Evolutionary conservation across 345 rosid species (phyloP).

Genomic region (Populus alba): DNA sequence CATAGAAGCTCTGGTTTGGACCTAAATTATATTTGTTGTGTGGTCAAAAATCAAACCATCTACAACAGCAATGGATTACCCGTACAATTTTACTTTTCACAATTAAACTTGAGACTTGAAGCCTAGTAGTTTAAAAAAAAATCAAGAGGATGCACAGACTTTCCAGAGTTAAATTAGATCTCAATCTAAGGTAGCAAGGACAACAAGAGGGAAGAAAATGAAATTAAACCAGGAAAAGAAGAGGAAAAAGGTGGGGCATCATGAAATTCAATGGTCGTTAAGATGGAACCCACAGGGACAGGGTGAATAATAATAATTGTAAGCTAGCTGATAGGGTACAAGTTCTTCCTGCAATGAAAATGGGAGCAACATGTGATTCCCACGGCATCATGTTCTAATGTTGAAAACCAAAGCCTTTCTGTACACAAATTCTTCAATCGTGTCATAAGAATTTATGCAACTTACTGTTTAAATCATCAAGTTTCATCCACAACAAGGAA

Average conservation of each 20-base stretch:
- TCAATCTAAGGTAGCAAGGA: too few relatives aligned
- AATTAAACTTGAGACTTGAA: too few relatives aligned
- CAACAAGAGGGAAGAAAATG: neutral
- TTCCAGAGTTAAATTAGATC: too few relatives aligned
- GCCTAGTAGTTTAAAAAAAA: too few relatives aligned
- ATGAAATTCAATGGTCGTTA: neutral
- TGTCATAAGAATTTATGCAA: constrained; percentile 23
- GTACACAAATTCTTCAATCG: constrained; percentile 8
- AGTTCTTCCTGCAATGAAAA: constrained; percentile 25
- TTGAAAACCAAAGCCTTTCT: too few relatives aligned
- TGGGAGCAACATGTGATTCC: constrained; percentile 35
- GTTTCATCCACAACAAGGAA: neutral
- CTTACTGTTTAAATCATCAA: constrained; percentile 1
- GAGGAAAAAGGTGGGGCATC: neutral
- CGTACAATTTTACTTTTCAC: too few relatives aligned
- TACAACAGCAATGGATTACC: too few relatives aligned
- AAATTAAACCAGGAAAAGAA: neutral
- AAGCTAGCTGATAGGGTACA: constrained; percentile 17
- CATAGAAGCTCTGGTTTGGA: too few relatives aligned
- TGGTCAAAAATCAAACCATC: too few relatives aligned
- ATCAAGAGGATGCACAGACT: too few relatives aligned
- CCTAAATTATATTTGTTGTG: too few relatives aligned
- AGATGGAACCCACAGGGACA: neutral
- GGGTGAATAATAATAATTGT: neutral
- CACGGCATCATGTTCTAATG: constrained; percentile 25